Conservation (phyloP, 2,329 filamentous ascomycete species). For the Pseudocercospora musae region DNA sequence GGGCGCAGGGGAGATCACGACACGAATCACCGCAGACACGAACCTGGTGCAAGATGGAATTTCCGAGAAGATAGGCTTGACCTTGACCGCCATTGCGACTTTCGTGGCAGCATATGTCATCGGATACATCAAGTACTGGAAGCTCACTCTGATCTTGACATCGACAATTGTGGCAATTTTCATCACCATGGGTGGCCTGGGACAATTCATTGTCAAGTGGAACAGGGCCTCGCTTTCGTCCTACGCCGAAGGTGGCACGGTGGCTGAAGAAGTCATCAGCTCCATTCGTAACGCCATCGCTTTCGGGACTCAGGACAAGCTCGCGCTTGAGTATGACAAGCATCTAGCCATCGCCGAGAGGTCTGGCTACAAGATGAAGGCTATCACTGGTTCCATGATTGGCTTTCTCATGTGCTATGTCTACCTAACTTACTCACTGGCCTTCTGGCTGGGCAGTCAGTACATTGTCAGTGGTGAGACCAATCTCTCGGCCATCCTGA, state of each 20-base stretch:
- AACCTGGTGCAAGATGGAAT: conserved; percentile 93
- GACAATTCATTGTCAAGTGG: conserved; percentile 72
- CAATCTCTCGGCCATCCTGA: conserved; percentile 69
- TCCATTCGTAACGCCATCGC: conserved; percentile 90
- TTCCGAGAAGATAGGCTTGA: conserved; percentile 81
- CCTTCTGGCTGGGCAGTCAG: conserved; percentile 82
- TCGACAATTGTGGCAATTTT: conserved; percentile 78
- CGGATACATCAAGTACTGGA: conserved; percentile 88
- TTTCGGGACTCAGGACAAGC: conserved; percentile 87
- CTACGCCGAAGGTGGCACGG: conserved; percentile 79
- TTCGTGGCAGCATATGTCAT: conserved; percentile 89
- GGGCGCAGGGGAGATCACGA: conserved; percentile 89
- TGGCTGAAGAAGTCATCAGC: conserved; percentile 91
- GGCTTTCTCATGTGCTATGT: conserved; percentile 78
- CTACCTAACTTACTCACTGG: conserved; percentile 81
- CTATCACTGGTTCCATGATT: conserved; percentile 71
- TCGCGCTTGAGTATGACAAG: conserved; percentile 79
- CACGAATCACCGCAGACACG: conserved; percentile 88
- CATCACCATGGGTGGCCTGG: conserved; percentile 71
- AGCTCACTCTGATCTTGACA: conserved; percentile 80
- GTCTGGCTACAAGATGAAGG: conserved; percentile 74
- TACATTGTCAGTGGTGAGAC: conserved; percentile 68
- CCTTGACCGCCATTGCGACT: conserved; percentile 70
- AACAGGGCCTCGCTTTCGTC: conserved; percentile 74
- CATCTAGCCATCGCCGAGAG: conserved; percentile 71